phyloP scores from a whole-genome alignment of 2,329 filamentous ascomycete genomes.

The Microthyrium microscopicum region DNA sequence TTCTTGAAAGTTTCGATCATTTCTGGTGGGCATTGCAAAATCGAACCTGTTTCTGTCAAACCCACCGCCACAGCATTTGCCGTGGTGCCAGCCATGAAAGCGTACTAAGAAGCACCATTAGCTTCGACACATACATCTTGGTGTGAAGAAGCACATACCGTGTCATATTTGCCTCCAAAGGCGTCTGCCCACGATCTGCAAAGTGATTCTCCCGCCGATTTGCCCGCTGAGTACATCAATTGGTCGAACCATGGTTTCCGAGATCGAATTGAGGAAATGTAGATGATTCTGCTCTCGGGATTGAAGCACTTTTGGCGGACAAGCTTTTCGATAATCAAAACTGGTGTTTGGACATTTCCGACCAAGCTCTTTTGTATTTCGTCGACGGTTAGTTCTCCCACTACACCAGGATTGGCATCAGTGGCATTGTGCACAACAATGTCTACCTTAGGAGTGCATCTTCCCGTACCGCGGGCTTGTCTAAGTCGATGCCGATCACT shows the following conservation, averaged over 20 bases:
- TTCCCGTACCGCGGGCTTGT: no score
- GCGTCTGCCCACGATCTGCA: conserved; percentile 22
- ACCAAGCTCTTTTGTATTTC: conserved; percentile 18
- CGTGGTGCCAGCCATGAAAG: conserved; percentile 21
- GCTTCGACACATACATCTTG: background rate
- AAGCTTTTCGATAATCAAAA: conserved; percentile 21
- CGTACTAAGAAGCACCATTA: conserved; percentile 11
- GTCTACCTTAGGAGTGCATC: conserved; percentile 14
- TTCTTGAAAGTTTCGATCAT: conserved; percentile 17
- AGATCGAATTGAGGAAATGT: conserved; percentile 19
- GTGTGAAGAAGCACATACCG: conserved; percentile 4
- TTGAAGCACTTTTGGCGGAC: conserved; percentile 18
- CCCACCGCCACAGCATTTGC: conserved; percentile 20
- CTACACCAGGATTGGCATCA: conserved; percentile 15
- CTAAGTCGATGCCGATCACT: no score
- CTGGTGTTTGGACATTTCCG: conserved; percentile 20
- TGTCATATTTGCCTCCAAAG: conserved; percentile 20
- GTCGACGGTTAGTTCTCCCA: conserved; percentile 15
- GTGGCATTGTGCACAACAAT: conserved; percentile 21
- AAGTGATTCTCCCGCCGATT: conserved; percentile 21
- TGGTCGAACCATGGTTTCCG: conserved; percentile 19
- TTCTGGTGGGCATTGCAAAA: conserved; percentile 18
- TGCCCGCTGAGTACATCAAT: conserved; percentile 20
- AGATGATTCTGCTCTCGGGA: conserved; percentile 19
- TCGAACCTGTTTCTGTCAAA: conserved; percentile 19